Percentiles rank a stretch among this genome's conserved stretches.
phyloP scores from a whole-genome alignment of 2,329 filamentous ascomycete species.

The Anisogramma anomala region DNA sequence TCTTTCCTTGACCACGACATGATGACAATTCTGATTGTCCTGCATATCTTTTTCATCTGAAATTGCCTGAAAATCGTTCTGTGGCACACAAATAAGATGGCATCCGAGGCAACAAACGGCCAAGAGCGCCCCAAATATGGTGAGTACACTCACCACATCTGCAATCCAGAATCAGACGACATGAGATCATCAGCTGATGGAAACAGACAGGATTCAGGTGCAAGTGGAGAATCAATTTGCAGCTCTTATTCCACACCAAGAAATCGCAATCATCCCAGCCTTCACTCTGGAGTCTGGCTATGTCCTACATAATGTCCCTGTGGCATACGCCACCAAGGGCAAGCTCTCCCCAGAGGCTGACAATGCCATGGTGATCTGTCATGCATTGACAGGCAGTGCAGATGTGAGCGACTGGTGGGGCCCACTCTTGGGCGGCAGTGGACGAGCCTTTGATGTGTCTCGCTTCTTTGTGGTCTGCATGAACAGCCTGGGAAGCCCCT shows the following conservation, averaged over 20 bases:
- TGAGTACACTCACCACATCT: too few relatives aligned
- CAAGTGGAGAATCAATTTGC: conserved; percentile 92
- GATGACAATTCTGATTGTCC: too few relatives aligned
- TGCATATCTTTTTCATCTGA: too few relatives aligned
- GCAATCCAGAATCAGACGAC: too few relatives aligned
- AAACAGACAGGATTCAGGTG: conserved; percentile 50
- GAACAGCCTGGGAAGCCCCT: conserved; percentile 76
- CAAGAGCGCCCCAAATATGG: conserved; percentile 10
- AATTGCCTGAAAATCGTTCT: neutral
- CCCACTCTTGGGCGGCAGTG: conserved; percentile 64
- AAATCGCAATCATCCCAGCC: conserved; percentile 72
- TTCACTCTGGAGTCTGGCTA: conserved; percentile 92
- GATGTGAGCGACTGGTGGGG: conserved; percentile 87
- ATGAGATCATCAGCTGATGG: conserved; percentile 51
- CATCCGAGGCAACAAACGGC: conserved; percentile 3
- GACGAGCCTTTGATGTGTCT: conserved; percentile 68
- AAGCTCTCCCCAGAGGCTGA: conserved; percentile 45
- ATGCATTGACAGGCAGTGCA: conserved; percentile 74
- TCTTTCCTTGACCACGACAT: too few relatives aligned
- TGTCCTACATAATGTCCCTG: conserved; percentile 62
- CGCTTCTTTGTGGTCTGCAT: conserved; percentile 79
- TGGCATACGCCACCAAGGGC: conserved; percentile 57
- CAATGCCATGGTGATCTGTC: conserved; percentile 68
- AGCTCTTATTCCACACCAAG: conserved; percentile 74
- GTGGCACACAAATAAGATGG: neutral